Percentiles rank a stretch among this genome's conserved stretches.
These are phyloP conservation scores for Dichotomocladium elegans DNA, from an alignment of 371 early-diverging fungal genomes.

Conservation along the genomic window DNA sequence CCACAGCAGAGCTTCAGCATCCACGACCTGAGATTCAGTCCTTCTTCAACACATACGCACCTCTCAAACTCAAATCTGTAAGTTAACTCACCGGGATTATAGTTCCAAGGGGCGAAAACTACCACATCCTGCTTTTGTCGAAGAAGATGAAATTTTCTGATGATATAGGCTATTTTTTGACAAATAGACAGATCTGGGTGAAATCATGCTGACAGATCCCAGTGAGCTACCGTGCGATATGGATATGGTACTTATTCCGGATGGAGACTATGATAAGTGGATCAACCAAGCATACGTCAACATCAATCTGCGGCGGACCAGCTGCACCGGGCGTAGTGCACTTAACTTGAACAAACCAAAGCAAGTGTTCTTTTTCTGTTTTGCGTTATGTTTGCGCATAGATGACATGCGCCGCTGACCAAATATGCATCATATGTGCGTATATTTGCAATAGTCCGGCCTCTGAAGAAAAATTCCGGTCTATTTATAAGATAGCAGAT, in stretches of 20 bases:
- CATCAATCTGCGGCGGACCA: slow-evolving; percentile 57
- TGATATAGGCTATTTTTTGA: neutral
- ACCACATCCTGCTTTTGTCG: neutral
- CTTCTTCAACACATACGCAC: slow-evolving; percentile 36
- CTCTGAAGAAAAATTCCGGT: slow-evolving; percentile 62
- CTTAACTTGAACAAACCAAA: slow-evolving; percentile 58
- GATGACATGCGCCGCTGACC: neutral
- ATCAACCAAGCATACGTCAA: slow-evolving; percentile 56
- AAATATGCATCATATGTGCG: neutral
- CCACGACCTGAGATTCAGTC: slow-evolving; percentile 45
- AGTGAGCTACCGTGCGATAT: slow-evolving; percentile 54
- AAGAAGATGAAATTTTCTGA: neutral
- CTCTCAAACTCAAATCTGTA: slow-evolving; percentile 50
- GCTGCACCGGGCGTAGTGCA: slow-evolving; percentile 63
- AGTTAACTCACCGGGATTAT: neutral
- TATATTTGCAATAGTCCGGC: slow-evolving; percentile 41
- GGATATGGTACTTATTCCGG: slow-evolving; percentile 60
- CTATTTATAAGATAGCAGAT: slow-evolving; percentile 58
- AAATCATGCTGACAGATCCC: slow-evolving; percentile 56
- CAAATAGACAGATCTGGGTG: slow-evolving; percentile 50
- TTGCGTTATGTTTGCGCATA: too few relatives aligned
- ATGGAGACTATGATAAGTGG: slow-evolving; percentile 59
- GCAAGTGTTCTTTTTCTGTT: slow-evolving; percentile 18
- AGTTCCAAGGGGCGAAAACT: neutral
- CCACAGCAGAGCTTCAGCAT: slow-evolving; percentile 46